phyloP scores from a whole-genome alignment of 441 rosid species.

The Corymbia citriodora region DNA sequence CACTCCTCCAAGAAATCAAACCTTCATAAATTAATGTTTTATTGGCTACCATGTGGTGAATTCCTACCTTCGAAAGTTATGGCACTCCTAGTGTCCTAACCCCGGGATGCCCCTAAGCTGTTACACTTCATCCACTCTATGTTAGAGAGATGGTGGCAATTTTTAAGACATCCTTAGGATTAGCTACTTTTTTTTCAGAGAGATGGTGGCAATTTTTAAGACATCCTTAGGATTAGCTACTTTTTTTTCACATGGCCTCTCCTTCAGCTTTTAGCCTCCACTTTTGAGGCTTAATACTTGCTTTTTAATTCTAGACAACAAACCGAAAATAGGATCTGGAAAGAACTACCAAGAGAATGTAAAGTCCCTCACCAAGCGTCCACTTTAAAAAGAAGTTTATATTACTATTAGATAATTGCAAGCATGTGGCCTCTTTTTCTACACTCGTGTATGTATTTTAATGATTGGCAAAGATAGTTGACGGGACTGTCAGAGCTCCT shows the following conservation, averaged over 20 bases:
- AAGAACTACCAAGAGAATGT: not conserved
- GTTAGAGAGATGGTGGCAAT: not conserved
- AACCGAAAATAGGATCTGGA: not conserved
- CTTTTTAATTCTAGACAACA: not conserved
- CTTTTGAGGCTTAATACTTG: not conserved
- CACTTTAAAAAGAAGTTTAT: not conserved
- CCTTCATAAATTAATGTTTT: not conserved
- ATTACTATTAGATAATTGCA: not conserved
- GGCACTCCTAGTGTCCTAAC: no score
- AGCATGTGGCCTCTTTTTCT: not conserved
- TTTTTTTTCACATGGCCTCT: not conserved
- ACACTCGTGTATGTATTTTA: not conserved
- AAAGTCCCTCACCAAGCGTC: not conserved
- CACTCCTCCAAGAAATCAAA: not conserved
- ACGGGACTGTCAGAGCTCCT: not conserved
- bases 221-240: not conserved
- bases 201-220: not conserved
- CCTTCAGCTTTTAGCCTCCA: not conserved
- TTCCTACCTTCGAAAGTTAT: no score
- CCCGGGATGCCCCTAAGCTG: not conserved
- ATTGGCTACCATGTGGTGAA: not conserved
- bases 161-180: not conserved
- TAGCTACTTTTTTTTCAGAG: not conserved
- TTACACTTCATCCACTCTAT: not conserved
- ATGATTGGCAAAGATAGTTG: not conserved